Conservation (phyloP, 371 early-diverging fungal genomes). For the Actinomortierella wolfii region DNA sequence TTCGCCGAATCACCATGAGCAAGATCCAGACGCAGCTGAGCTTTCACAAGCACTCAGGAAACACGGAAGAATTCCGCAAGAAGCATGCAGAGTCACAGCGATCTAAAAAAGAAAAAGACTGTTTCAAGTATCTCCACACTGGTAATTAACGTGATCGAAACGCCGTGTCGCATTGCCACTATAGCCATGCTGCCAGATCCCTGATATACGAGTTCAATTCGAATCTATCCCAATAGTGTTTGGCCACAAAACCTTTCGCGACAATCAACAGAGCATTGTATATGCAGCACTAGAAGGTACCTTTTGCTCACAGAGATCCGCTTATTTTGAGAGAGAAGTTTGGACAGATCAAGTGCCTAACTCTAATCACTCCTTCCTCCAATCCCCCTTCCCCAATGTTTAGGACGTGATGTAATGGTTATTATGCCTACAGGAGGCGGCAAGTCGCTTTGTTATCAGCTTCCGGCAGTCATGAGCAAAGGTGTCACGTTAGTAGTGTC, state of each 20-base stretch:
- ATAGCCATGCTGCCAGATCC: not conserved
- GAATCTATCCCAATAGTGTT: conserved; percentile 16
- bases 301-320: not conserved
- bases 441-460: conserved; percentile 88
- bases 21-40: conserved; percentile 25
- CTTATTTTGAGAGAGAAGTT: not conserved
- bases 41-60: conserved; percentile 34
- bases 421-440: conserved; percentile 93
- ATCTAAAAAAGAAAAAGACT: conserved; percentile 9
- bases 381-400: not conserved
- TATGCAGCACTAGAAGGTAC: conserved; percentile 66
- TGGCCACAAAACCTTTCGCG: conserved; percentile 28
- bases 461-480: conserved; percentile 74
- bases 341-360: not conserved
- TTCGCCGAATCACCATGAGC: not conserved
- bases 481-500: conserved; percentile 86
- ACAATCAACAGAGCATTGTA: conserved; percentile 68
- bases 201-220: not conserved
- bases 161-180: not conserved
- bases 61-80: conserved; percentile 14
- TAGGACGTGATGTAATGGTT: conserved; percentile 73
- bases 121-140: conserved; percentile 21
- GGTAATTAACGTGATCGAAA: conserved; percentile 9
- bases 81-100: conserved; percentile 8
- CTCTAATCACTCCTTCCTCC: no score